A percentile compares a stretch with the other conserved stretches of the same genome.
phyloP scores from a whole-genome alignment of 2,329 filamentous ascomycete genomes.

The Byssochlamys sp. region DNA sequence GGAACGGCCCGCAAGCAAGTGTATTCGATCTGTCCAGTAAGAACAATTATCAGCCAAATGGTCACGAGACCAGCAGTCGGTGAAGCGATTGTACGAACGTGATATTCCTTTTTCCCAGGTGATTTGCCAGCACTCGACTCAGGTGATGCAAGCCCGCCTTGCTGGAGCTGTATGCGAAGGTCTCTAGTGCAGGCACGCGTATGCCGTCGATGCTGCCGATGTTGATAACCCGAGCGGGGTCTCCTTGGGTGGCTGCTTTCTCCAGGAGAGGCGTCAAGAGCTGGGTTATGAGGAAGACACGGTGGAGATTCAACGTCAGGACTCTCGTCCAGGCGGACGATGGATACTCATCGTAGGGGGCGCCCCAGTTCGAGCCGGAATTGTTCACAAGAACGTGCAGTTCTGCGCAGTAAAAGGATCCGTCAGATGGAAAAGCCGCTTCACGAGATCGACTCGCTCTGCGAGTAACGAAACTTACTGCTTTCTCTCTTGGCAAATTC shows the following conservation, averaged over 20 bases:
- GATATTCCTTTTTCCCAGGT: constrained; percentile 44
- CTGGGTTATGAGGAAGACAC: constrained; percentile 41
- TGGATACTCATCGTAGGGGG: constrained; percentile 49
- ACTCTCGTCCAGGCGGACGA: constrained; percentile 50
- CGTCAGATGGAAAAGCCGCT: constrained; percentile 13
- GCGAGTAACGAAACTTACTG: constrained; percentile 55
- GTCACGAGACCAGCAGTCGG: neutral
- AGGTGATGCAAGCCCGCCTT: constrained; percentile 47
- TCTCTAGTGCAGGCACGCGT: constrained; percentile 43
- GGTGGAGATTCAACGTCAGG: constrained; percentile 46
- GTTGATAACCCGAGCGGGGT: constrained; percentile 43
- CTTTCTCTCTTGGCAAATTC: constrained; percentile 38
- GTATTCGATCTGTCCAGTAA: constrained; percentile 47
- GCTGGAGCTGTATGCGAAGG: constrained; percentile 45
- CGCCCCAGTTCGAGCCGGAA: constrained; percentile 47
- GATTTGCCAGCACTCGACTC: constrained; percentile 42
- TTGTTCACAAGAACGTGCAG: constrained; percentile 44
- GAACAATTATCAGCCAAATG: constrained; percentile 41
- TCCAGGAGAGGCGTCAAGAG: constrained; percentile 40
- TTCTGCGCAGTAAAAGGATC: constrained; percentile 23
- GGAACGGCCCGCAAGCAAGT: constrained; percentile 59
- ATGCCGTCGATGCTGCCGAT: constrained; percentile 48
- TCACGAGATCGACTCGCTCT: constrained; percentile 49
- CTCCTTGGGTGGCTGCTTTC: constrained; percentile 35
- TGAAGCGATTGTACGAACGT: constrained; percentile 33